Evolutionary conservation across 768 basidiomycete genomes (phyloP).

Genomic region (Pisolithus orientalis): DNA sequence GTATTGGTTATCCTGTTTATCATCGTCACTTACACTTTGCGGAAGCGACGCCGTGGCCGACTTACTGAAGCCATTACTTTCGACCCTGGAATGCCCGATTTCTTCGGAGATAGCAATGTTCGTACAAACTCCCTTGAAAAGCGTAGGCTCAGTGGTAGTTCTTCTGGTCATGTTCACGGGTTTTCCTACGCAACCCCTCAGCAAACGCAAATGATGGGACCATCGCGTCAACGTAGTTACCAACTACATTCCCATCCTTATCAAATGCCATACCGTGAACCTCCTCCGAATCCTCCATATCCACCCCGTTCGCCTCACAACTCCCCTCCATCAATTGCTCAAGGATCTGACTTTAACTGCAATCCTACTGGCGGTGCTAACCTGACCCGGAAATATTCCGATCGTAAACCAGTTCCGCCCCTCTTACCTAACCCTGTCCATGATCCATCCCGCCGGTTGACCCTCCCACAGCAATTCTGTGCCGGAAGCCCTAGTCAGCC

Average conservation of each 20-base stretch:
- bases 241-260: slow-evolving; percentile 1
- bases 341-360: slow-evolving; percentile 9
- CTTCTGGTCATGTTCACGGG: slow-evolving; percentile 20
- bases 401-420: slow-evolving; percentile 29
- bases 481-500: slow-evolving; percentile 1
- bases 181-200: slow-evolving; percentile 5
- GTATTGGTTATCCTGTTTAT: slow-evolving; percentile 41
- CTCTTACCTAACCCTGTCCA: slow-evolving; percentile 16
- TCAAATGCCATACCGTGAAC: slow-evolving; percentile 1
- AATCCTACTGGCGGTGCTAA: slow-evolving; percentile 19
- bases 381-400: slow-evolving; percentile 28
- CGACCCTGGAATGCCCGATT: slow-evolving; percentile 33
- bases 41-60: slow-evolving; percentile 40
- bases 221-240: slow-evolving; percentile 18
- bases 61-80: slow-evolving; percentile 47
- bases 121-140: slow-evolving; percentile 16
- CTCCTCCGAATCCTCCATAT: background rate
- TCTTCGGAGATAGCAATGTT: slow-evolving; percentile 20
- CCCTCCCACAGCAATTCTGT: slow-evolving; percentile 17
- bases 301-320: slow-evolving; percentile 7
- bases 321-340: slow-evolving; percentile 1
- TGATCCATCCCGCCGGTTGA: slow-evolving; percentile 18
- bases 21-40: slow-evolving; percentile 40
- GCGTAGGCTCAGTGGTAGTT: slow-evolving; percentile 16
- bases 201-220: slow-evolving; percentile 13